Evolutionary conservation across 2,329 filamentous ascomycete genomes (phyloP), one percentile per base, ranked within the genome.

Genomic region (Uncinocarpus reesii): DNA sequence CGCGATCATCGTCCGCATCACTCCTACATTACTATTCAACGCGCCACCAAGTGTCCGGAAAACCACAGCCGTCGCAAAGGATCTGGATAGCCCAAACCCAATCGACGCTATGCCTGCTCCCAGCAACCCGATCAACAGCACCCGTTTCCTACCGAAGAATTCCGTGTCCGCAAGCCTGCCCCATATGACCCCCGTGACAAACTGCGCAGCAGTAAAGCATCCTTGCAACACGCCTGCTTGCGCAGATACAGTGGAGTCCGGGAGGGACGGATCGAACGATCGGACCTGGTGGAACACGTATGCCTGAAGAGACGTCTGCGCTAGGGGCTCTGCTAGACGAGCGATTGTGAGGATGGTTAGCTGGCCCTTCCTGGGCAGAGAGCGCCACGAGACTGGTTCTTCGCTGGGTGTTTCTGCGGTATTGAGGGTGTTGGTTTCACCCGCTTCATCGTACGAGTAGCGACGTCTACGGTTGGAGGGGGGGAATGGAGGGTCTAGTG

Each of bases 271-370:
- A 20, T 84, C 74, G 57, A 94, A 90, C 50, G 82, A 90, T 56
- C 79, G 80, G n/a, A 95, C 76, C 63, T 92, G 86, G 65, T 90
- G 93, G 67, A 86, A 93, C 72, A 93, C 80, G 65, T 93, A 93
- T 1, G 84, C 77, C 65, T 84, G 77, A 7, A 88, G 65, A 10
- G 81, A 86, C 0, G 84, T 88, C 60, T 92, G 84, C 0, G 86
- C 84, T 29, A 94, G 70, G 2, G 87, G 87, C 61, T 94, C 88
- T 8, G 84, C 86, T 18, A 94, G 70, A 23, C 88, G 79, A 7
- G 86, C 83, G 37, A 93, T 68, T 0, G 83, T 87, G 42, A 94
- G 73, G 49, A 94, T 81, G 24, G 82, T 68, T 16, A 94, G 74
- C 65, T 94, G 87, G 38, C 78, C 73, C 64, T 88, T 93, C 50